Base-by-base conservation (phyloP, 495 filamentous ascomycete species). In the Xylona heveae region DNA sequence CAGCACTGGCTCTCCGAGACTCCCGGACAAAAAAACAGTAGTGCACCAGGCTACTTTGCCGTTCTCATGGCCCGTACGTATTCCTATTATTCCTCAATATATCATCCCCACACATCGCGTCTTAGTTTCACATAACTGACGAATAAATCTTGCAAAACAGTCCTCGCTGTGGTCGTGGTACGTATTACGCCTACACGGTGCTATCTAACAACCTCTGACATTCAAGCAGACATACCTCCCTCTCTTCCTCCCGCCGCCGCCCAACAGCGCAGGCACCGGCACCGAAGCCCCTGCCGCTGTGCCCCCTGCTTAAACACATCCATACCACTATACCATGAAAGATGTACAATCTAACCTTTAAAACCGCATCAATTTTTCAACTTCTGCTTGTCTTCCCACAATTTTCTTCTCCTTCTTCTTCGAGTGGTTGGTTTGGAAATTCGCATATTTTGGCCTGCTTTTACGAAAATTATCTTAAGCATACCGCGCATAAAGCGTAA, bases 1-100 rank as follows among this genome's bases (percentile, higher is more conserved):
- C 81, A 91, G 55, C 67, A 59, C 40, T 92, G 81, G 82, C 63
- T 93, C 12, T 73, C 72, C 36, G 83, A 92, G 58, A 76, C 72
- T 40, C 67, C 74, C 28, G 79, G 17, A 28, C 4, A 82, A 53
- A 71, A 64, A 42, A 73, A 52, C 35, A 48, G 59, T 26, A 55
- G 59, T 24, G 82, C 78, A 4, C 82, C 83, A n/a, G 73, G 70
- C 9, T 81, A 80, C 48, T 78, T 90, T 54, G 71, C 69, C 30
- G 75, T 90, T 26, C 64, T 72, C 41, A 91, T 93, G 83, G 66
- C 81, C 7, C 48, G 81, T 91, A 60, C 46, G 81, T 61, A 24
- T 21, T 28, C 22, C 22, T 33, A 21, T 23, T 15, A 24, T 0
- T 26, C 30, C 23, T 30, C 39, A 25, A 43, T 24, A 14, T 38